phyloP scores from a whole-genome alignment of 2,329 filamentous ascomycete genomes.

The Aspergillus texensis region DNA sequence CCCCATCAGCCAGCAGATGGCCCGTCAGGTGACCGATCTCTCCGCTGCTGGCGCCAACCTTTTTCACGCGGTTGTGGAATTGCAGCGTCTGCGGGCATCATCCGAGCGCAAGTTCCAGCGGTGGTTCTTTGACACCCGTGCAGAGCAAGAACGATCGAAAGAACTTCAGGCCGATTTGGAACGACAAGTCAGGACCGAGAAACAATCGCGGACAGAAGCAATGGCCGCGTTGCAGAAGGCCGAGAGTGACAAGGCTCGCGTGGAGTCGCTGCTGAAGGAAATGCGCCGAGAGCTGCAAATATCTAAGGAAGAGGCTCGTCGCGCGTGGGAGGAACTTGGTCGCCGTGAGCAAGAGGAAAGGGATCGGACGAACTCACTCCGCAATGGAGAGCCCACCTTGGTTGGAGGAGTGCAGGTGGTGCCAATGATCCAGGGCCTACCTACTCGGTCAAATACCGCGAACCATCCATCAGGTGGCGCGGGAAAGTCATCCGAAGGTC shows the following conservation, averaged over 20 bases:
- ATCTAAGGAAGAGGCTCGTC: constrained; percentile 90
- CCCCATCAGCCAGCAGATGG: constrained; percentile 82
- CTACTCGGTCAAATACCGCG: constrained; percentile 56
- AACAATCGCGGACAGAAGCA: constrained; percentile 68
- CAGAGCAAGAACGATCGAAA: constrained; percentile 81
- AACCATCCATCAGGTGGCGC: constrained; percentile 46
- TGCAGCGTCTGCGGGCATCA: constrained; percentile 89
- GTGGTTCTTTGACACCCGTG: constrained; percentile 95
- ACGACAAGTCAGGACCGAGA: constrained; percentile 72
- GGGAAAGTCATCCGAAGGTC: constrained; percentile 38
- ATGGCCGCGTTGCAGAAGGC: constrained; percentile 67
- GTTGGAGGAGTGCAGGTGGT: constrained; percentile 95
- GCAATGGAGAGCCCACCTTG: constrained; percentile 83
- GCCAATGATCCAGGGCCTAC: constrained; percentile 77
- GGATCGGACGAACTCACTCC: constrained; percentile 80
- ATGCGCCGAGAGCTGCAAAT: constrained; percentile 93
- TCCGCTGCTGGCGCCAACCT: constrained; percentile 95
- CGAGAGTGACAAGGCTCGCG: constrained; percentile 68
- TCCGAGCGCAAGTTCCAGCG: constrained; percentile 97
- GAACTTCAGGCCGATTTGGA: constrained; percentile 84
- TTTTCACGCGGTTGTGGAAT: constrained; percentile 95
- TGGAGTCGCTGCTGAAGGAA: constrained; percentile 79
- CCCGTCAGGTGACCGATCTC: constrained; percentile 93
- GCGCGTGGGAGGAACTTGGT: constrained; percentile 96
- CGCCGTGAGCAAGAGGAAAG: constrained; percentile 90